Percentiles rank a stretch among this genome's conserved stretches.
Evolutionary conservation across 1,139 yeast genomes (phyloP).

Genomic region (Lizanozyma gosingica): DNA sequence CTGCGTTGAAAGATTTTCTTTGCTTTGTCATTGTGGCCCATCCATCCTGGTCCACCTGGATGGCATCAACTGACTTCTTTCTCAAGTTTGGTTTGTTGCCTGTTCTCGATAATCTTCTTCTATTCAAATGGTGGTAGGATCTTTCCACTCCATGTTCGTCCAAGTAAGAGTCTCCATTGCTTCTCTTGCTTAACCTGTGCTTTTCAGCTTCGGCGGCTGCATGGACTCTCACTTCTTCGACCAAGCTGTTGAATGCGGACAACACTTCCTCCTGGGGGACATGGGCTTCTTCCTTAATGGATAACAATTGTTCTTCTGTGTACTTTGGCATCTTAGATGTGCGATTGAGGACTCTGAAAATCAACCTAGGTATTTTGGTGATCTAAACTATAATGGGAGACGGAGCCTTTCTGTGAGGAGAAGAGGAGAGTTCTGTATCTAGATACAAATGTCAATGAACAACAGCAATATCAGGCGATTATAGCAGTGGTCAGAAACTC

Average conservation of each 20-base stretch:
- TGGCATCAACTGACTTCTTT: constrained; percentile 49
- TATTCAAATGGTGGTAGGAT: constrained; percentile 40
- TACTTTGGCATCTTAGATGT: constrained; percentile 63
- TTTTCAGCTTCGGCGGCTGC: constrained; percentile 26
- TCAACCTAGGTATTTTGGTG: too few species aligned
- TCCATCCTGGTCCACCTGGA: constrained; percentile 63
- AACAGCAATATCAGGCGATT: too few species aligned
- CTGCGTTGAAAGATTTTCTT: constrained; percentile 41
- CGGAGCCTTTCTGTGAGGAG: constrained; percentile 1
- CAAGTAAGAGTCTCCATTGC: constrained; percentile 40
- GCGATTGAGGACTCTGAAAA: too few species aligned
- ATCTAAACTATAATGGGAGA: too few species aligned
- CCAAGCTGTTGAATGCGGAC: constrained; percentile 54
- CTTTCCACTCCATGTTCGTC: constrained; percentile 42
- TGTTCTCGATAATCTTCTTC: constrained; percentile 55
- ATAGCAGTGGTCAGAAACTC: too few species aligned
- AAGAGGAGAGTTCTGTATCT: background rate
- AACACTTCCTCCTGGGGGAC: constrained; percentile 56
- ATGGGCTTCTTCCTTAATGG: constrained; percentile 46
- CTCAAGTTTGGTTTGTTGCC: constrained; percentile 46
- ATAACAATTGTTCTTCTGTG: constrained; percentile 62
- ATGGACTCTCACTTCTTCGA: constrained; percentile 52
- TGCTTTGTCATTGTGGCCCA: constrained; percentile 63
- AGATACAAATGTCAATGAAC: constrained; percentile 5
- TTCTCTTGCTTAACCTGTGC: constrained; percentile 22